These are phyloP conservation scores for Primulina tabacum DNA, from an alignment of 257 asterid genomes.

Conservation along the genomic window DNA sequence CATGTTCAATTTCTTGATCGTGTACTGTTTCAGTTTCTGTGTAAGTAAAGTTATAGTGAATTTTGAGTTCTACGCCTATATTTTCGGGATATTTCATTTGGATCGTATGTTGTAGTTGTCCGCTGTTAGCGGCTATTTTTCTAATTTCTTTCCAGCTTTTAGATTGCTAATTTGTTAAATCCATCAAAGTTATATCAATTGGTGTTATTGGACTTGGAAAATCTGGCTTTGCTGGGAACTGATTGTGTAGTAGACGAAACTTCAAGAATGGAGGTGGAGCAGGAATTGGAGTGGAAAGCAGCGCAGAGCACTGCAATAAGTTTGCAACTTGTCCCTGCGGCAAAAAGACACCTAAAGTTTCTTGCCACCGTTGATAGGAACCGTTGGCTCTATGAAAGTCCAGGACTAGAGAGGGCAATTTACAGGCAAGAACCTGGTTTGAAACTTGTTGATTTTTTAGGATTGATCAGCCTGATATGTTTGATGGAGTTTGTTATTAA, in stretches of 20 bases:
- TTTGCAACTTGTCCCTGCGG: slow-evolving; percentile 79
- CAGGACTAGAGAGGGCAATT: slow-evolving; percentile 59
- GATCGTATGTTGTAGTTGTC: too few relatives aligned
- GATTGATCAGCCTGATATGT: neutral
- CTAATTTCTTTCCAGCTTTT: neutral
- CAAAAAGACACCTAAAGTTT: slow-evolving; percentile 68
- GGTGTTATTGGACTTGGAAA: neutral
- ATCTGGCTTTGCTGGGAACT: slow-evolving; percentile 7
- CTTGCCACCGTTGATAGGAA: slow-evolving; percentile 79
- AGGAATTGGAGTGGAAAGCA: slow-evolving; percentile 75
- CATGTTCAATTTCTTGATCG: neutral
- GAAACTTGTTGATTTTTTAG: neutral
- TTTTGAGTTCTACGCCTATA: too few relatives aligned
- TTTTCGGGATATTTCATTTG: too few relatives aligned
- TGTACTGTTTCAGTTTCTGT: neutral
- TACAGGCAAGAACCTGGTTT: slow-evolving; percentile 45
- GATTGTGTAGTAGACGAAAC: slow-evolving; percentile 26
- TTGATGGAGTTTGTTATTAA: slow-evolving; percentile 3
- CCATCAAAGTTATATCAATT: neutral
- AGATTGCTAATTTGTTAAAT: neutral
- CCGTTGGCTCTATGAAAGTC: slow-evolving; percentile 80
- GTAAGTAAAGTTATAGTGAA: too few relatives aligned
- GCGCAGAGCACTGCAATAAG: slow-evolving; percentile 66
- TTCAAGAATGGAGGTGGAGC: slow-evolving; percentile 52
- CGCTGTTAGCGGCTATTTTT: neutral